phyloP scores from a whole-genome alignment of 176 grass and related monocot species.

The Typha latifolia region DNA sequence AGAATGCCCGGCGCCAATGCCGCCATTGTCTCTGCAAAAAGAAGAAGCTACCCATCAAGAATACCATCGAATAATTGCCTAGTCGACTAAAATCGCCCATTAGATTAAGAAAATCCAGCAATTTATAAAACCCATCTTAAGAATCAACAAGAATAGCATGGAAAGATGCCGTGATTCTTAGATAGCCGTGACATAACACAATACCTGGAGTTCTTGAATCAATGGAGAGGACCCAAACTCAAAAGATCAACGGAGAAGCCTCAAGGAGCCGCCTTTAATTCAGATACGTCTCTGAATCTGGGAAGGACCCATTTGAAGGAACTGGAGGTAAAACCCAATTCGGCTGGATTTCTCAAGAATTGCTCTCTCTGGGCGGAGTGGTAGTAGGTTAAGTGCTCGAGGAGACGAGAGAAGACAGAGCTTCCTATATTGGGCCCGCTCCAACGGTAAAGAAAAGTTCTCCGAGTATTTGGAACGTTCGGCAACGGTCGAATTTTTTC shows the following conservation, averaged over 20 bases:
- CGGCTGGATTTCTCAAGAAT: no score
- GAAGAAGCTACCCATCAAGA: not conserved
- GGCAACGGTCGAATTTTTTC: not conserved
- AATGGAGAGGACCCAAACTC: not conserved
- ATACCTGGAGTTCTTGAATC: not conserved
- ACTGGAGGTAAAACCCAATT: no score
- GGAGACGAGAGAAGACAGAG: not conserved
- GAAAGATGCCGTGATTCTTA: not conserved
- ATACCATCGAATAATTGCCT: not conserved
- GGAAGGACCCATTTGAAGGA: no score
- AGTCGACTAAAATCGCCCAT: no score
- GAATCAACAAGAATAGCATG: not conserved
- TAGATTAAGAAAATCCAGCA: no score
- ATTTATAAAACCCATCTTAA: not conserved
- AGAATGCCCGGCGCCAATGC: constrained; percentile 60
- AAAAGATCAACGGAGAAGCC: not conserved
- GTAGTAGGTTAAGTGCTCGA: not conserved
- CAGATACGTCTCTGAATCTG: no score
- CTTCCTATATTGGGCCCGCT: not conserved
- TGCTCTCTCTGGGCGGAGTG: no score
- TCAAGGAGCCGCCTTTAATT: not conserved
- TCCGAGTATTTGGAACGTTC: not conserved
- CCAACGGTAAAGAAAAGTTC: not conserved
- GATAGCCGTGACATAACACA: not conserved
- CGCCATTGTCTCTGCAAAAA: constrained; percentile 31